Percentiles rank a stretch among this genome's conserved stretches.
Evolutionary conservation across 2,329 filamentous ascomycete species (phyloP).

Genomic region (Trichophyton verrucosum): DNA sequence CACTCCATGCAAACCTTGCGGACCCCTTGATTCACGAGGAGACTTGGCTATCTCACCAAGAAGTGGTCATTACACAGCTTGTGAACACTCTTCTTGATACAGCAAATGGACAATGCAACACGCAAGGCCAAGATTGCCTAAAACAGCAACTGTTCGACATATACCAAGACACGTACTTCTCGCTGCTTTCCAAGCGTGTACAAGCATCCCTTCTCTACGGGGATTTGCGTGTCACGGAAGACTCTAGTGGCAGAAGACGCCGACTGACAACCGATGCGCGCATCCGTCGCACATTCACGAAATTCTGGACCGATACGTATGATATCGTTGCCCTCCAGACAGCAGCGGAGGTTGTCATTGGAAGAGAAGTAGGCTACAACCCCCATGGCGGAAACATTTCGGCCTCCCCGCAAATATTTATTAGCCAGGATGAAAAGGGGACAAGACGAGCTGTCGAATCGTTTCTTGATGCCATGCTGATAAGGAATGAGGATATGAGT

Average conservation of each 20-base stretch:
- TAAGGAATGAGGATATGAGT: slow-evolving; percentile 45
- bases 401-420: not conserved
- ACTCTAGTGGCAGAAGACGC: slow-evolving; percentile 34
- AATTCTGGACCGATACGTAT: slow-evolving; percentile 48
- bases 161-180: slow-evolving; percentile 43
- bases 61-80: slow-evolving; percentile 48
- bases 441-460: slow-evolving; percentile 35
- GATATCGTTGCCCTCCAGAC: slow-evolving; percentile 39
- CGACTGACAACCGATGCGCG: slow-evolving; percentile 46
- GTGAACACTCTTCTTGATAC: slow-evolving; percentile 44
- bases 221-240: slow-evolving; percentile 43
- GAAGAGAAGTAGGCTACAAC: slow-evolving; percentile 31
- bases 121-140: slow-evolving; percentile 24
- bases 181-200: slow-evolving; percentile 43
- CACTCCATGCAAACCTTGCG: slow-evolving; percentile 42
- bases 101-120: slow-evolving; percentile 4
- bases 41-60: slow-evolving; percentile 50
- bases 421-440: slow-evolving; percentile 12
- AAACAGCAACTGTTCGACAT: slow-evolving; percentile 39
- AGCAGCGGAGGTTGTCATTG: slow-evolving; percentile 47
- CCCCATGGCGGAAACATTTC: slow-evolving; percentile 7
- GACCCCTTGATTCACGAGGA: slow-evolving; percentile 51
- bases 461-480: slow-evolving; percentile 46
- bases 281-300: slow-evolving; percentile 43
- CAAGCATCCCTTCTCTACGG: slow-evolving; percentile 49